These are phyloP conservation scores for Fagopyrum homotropicum DNA, from an alignment of 148 eudicot species.

Conservation along the genomic window DNA sequence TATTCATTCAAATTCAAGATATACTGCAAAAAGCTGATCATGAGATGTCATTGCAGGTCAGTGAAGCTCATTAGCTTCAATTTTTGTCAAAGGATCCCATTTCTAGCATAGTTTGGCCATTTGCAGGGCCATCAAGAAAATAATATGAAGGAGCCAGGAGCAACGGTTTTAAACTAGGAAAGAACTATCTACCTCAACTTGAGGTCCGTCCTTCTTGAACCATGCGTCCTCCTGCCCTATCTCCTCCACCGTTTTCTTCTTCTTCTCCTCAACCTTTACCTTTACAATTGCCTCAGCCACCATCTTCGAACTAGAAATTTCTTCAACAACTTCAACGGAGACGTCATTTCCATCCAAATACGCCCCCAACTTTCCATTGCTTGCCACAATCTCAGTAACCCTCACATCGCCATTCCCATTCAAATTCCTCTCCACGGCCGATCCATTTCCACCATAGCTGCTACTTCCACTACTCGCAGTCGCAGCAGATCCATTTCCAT, in stretches of 20 bases:
- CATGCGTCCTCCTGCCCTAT: slow-evolving; percentile 99
- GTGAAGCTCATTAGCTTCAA: background rate
- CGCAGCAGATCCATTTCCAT: slow-evolving; percentile 28
- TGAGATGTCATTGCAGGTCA: background rate
- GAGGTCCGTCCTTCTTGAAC: slow-evolving; percentile 52
- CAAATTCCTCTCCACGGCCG: slow-evolving; percentile 30
- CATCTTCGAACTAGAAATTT: slow-evolving; percentile 2
- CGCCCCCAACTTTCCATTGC: background rate
- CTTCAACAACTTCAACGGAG: slow-evolving; percentile 9
- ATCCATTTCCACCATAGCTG: slow-evolving; percentile 21
- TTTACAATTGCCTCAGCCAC: slow-evolving; percentile 15
- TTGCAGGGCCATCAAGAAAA: background rate
- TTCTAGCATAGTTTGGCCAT: background rate
- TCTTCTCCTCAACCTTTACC: slow-evolving; percentile 22
- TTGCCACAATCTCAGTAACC: slow-evolving; percentile 9
- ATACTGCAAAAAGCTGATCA: background rate
- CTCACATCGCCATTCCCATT: slow-evolving; percentile 36
- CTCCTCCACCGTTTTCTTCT: slow-evolving; percentile 72
- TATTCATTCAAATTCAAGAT: background rate
- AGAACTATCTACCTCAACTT: slow-evolving; percentile 52
- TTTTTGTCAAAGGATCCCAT: background rate
- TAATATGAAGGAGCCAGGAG: background rate
- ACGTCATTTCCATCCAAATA: background rate
- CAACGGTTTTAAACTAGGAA: background rate
- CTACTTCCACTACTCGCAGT: slow-evolving; percentile 36